Base-by-base conservation (phyloP, 257 asterid species). In the Solanum rostratum region DNA sequence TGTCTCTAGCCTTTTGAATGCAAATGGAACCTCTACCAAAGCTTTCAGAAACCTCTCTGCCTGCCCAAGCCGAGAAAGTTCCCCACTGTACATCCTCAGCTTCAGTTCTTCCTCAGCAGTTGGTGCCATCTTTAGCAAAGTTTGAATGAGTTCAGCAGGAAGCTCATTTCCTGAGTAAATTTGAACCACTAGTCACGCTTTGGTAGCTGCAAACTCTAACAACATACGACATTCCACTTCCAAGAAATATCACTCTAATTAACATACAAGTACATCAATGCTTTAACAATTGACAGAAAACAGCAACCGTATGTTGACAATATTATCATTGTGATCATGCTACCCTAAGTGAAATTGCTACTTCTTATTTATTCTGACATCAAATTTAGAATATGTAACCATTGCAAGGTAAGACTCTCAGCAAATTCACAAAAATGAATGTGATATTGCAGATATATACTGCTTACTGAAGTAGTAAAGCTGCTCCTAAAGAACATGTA, bases 21-120 rank as follows among this genome's bases (percentile, higher is more conserved):
- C 98, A 85, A 87, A 93, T 24, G 98, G 99, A 86, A 94, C 88
- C 85, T 91, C 92, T 82, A 93, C 94, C 92, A 97, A 86, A 33
- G 89, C 90, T 90, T 95, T 95, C 76, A 97, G 93, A 89, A 97
- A 97, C 49, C 98, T 94, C 87, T 97, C 98, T 3, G 98, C 98
- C 15, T 89, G 90, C 49, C 96, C 94, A 76, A 97, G 92, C 73
- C 90, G 97, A 90, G 99, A 93, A 90, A 94, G 90, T n/a, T 94
- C 97, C 70, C 98, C 98, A 7, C 66, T 83, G 66, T 90, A 97
- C 83, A 89, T 86, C 87, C 97, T 94, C 87, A 97, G 92, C 91
- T 95, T 97, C 84, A 91, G 84, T 88, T 97, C 98, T 88, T 97
- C 98, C 14, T 94, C 99, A 18, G 92, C 73, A 65, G 98, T 93